Evolutionary conservation across 495 filamentous ascomycete genomes (phyloP), one percentile per base, ranked within the genome.

Genomic region (Tuber melanosporum): DNA sequence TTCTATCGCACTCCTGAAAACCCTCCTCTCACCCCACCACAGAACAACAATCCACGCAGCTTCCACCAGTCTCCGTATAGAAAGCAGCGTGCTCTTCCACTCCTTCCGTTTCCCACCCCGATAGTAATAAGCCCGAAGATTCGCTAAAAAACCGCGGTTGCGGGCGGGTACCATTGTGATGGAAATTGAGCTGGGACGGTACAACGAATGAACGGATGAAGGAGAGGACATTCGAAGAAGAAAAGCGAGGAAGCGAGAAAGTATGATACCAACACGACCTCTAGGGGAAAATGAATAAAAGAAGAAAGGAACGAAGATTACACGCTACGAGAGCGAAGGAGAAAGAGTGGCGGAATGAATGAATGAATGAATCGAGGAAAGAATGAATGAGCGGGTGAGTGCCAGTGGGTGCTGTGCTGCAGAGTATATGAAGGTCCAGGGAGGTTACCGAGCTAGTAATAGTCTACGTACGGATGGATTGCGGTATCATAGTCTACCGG

Each of bases 1-100:
- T 73, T 88, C 87, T 19, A 97, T 87, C 74, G 86, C 89, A 72
- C 87, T 87, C 66, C 87, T 85, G 81, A 95, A 98, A 41, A 91
- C 88, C 77, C 88, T 91, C 78, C 92, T 87, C 85, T 99, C 95
- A 8, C 95, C 95, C 92, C 93, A 95, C 84, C 94, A 92, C 76
- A 98, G 78, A 19, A 91, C 85, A 22, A 92, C 81, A n/a, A 94
- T 71, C 95, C 95, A 99, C 17, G 92, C 42, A 6, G 88, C 82
- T 19, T 92, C 88, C 74, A 97, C 84, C 20, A 89, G 82, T 83
- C 93, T 92, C 70, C 89, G 87, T 47, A 94, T 15, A 22, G 71
- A 76, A 36, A 80, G 71, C 17, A 39, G 71, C 22, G 70, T 20
- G 9, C 71, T 72, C 62, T 72, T 73, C 66, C 74, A 49, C 8